phyloP scores from a whole-genome alignment of 2,329 filamentous ascomycete species.

The Davidsoniella australis region DNA sequence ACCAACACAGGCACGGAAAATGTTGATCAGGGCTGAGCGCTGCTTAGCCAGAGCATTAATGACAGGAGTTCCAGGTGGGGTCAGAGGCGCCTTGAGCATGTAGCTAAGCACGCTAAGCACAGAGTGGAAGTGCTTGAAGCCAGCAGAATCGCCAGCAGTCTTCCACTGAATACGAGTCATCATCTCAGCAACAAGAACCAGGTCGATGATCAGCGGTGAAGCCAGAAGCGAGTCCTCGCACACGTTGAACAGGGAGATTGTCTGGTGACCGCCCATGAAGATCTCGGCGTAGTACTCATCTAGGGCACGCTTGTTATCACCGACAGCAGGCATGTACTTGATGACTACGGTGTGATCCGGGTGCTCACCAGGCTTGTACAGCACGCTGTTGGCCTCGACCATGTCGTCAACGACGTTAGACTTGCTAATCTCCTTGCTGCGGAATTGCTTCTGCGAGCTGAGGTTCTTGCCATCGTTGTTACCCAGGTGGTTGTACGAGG shows the following conservation, averaged over 20 bases:
- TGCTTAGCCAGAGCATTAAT: conserved; percentile 94
- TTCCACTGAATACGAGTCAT: conserved; percentile 98
- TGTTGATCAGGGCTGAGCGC: conserved; percentile 85
- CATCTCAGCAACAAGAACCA: conserved; percentile 85
- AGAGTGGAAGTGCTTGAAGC: conserved; percentile 89
- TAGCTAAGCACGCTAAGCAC: conserved; percentile 95
- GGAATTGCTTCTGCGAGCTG: conserved; percentile 94
- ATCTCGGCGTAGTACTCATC: conserved; percentile 99
- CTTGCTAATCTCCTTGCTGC: conserved; percentile 99
- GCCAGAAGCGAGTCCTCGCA: conserved; percentile 96
- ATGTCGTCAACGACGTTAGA: conserved; percentile 99
- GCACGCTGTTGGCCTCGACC: conserved; percentile 84
- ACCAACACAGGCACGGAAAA: conserved; percentile 94
- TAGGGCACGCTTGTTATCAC: conserved; percentile 95
- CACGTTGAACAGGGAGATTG: conserved; percentile 94
- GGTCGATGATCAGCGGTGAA: conserved; percentile 90
- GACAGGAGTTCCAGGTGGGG: conserved; percentile 84
- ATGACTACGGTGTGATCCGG: conserved; percentile 98
- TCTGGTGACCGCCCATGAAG: conserved; percentile 96
- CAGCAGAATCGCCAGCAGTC: conserved; percentile 36
- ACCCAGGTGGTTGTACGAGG: conserved; percentile 96
- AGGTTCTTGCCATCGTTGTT: conserved; percentile 99
- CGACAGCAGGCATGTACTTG: conserved; percentile 99
- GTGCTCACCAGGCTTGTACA: conserved; percentile 86
- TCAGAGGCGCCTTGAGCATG: conserved; percentile 95